Evolutionary conservation across 1,284 basidiomycete species (phyloP).

Genomic region (Microbotryum violaceum): DNA sequence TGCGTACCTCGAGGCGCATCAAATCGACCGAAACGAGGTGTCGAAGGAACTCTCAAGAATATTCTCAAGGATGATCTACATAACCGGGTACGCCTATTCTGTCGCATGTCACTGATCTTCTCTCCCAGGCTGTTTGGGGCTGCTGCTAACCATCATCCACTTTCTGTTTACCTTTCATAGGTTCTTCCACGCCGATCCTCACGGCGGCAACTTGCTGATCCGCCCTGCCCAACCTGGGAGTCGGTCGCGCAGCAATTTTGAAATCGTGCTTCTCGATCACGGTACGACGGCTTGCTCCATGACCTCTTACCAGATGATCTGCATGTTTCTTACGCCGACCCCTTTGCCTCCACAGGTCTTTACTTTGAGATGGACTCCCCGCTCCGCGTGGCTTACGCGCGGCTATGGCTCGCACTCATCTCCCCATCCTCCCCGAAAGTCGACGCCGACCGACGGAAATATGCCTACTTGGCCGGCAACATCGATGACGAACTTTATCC

Average conservation of each 20-base stretch:
- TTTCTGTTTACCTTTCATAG: slow-evolving; percentile 37
- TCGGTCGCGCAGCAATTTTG: slow-evolving; percentile 82
- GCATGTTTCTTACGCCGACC: neutral
- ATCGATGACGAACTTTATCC: slow-evolving; percentile 64
- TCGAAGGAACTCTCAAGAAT: slow-evolving; percentile 47
- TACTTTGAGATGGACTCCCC: slow-evolving; percentile 81
- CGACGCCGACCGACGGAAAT: slow-evolving; percentile 63
- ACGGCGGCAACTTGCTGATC: slow-evolving; percentile 77
- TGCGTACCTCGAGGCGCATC: slow-evolving; percentile 67
- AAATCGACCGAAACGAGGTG: slow-evolving; percentile 68
- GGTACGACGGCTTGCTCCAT: slow-evolving; percentile 40
- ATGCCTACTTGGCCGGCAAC: slow-evolving; percentile 76
- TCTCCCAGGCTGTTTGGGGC: too few species aligned
- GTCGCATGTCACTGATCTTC: neutral
- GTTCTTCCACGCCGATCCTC: slow-evolving; percentile 62
- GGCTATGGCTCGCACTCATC: slow-evolving; percentile 78
- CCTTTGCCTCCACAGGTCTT: slow-evolving; percentile 44
- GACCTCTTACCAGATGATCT: neutral
- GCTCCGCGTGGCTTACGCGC: slow-evolving; percentile 58
- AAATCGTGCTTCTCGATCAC: slow-evolving; percentile 85
- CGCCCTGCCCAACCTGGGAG: slow-evolving; percentile 59
- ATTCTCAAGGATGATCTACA: slow-evolving; percentile 92
- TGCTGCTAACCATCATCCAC: neutral
- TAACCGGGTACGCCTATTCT: slow-evolving; percentile 61
- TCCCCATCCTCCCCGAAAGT: slow-evolving; percentile 58